A percentile compares a stretch with the other conserved stretches of the same genome.
These are phyloP conservation scores for Microdochium bolleyi DNA, from an alignment of 2,329 filamentous ascomycete genomes.

Conservation along the genomic window DNA sequence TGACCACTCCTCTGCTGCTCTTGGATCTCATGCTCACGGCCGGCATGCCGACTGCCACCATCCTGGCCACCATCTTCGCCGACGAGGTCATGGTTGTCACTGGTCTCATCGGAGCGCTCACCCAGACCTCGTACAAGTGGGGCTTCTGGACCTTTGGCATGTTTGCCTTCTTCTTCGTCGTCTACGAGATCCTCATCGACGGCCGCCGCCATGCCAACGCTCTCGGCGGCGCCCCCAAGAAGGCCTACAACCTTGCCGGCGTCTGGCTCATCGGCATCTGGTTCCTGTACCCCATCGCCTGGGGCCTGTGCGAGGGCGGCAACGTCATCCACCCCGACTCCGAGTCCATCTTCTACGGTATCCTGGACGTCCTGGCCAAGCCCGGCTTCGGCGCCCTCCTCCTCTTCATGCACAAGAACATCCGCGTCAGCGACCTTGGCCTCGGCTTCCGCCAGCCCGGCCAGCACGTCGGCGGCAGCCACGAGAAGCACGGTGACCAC, in stretches of 20 bases:
- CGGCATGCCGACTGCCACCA: conserved; percentile 56
- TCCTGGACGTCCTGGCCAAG: conserved; percentile 59
- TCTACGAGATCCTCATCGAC: conserved; percentile 48
- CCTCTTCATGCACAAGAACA: conserved; percentile 54
- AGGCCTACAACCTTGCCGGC: conserved; percentile 47
- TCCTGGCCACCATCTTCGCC: conserved; percentile 53
- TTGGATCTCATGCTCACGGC: conserved; percentile 55
- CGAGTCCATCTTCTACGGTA: conserved; percentile 61
- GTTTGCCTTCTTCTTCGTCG: conserved; percentile 48
- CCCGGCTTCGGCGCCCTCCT: conserved; percentile 54
- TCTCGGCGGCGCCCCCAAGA: conserved; percentile 44
- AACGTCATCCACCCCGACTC: conserved; percentile 59
- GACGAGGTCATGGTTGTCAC: conserved; percentile 62
- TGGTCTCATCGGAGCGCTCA: conserved; percentile 57
- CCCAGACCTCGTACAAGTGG: conserved; percentile 57
- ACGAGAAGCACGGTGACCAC: conserved; percentile 11
- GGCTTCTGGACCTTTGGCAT: conserved; percentile 54
- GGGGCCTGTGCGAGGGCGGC: conserved; percentile 56
- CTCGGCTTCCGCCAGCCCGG: conserved; percentile 28
- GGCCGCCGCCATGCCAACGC: conserved; percentile 45
- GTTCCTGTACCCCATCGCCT: conserved; percentile 58
- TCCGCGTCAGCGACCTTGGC: conserved; percentile 48
- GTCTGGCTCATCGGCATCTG: conserved; percentile 51
- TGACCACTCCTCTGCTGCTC: conserved; percentile 58
- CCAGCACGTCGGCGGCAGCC: conserved; percentile 3